phyloP scores from a whole-genome alignment of 352 stramenopile species.

The Sclerospora graminicola region DNA sequence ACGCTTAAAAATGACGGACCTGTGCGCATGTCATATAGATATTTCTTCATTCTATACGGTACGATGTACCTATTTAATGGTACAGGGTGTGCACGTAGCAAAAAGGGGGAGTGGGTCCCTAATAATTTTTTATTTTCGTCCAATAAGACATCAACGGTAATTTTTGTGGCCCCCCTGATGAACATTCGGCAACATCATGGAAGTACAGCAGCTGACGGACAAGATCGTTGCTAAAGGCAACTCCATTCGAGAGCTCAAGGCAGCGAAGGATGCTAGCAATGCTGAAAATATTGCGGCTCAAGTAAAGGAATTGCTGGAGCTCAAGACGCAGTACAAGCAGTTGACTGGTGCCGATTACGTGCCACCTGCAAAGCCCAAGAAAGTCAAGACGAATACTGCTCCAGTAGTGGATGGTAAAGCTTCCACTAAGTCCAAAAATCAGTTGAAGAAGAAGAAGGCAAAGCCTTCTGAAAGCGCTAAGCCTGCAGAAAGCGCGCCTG shows the following conservation, averaged over 20 bases:
- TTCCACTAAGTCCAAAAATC: constrained; percentile 67
- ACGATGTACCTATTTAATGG: too few species aligned
- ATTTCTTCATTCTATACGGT: too few species aligned
- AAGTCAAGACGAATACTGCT: constrained; percentile 15
- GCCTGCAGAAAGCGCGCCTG: constrained; percentile 39
- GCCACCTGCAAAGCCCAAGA: constrained; percentile 28
- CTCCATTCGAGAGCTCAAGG: constrained; percentile 77
- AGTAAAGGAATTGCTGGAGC: constrained; percentile 49
- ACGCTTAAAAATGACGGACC: too few species aligned
- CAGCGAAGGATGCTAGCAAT: constrained; percentile 50
- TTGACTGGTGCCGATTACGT: constrained; percentile 65
- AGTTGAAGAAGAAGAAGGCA: constrained; percentile 68
- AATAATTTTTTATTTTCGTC: neutral
- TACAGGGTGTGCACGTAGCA: too few species aligned
- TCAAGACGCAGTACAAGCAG: constrained; percentile 76
- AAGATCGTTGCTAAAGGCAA: constrained; percentile 67
- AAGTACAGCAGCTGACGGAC: constrained; percentile 27
- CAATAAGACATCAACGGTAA: neutral
- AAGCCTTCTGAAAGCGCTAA: constrained; percentile 71
- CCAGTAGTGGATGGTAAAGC: constrained; percentile 11
- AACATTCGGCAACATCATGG: constrained; percentile 9
- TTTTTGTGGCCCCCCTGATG: neutral
- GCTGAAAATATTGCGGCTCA: constrained; percentile 29
- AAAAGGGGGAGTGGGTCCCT: too few species aligned
- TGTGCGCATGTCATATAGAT: too few species aligned